phyloP scores from a whole-genome alignment of 1,284 basidiomycete species.

The Irpex sp. region DNA sequence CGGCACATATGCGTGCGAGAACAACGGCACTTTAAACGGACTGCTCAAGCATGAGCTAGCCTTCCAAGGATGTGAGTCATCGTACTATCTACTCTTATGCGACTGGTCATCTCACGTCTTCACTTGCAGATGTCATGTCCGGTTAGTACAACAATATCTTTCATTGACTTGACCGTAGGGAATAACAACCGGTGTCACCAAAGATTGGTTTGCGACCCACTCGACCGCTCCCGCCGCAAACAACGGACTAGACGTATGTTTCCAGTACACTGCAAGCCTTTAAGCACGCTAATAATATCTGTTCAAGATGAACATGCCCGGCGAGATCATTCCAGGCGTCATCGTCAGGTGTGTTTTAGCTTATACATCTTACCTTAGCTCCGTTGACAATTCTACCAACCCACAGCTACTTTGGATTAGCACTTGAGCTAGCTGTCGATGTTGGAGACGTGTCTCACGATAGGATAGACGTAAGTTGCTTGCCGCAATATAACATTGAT shows the following conservation, averaged over 20 bases:
- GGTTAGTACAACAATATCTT: conserved; percentile 8
- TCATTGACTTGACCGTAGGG: not conserved
- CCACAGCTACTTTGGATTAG: conserved; percentile 15
- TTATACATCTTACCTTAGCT: not conserved
- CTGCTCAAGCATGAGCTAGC: conserved; percentile 69
- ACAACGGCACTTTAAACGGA: conserved; percentile 63
- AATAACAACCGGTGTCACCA: conserved; percentile 12
- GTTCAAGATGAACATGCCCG: conserved; percentile 56
- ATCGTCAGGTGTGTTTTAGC: not conserved
- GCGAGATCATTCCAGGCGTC: conserved; percentile 37
- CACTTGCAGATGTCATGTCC: conserved; percentile 20
- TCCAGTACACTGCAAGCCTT: conserved; percentile 31
- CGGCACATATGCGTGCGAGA: conserved; percentile 63
- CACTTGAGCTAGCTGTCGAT: conserved; percentile 12
- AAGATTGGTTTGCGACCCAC: conserved; percentile 41
- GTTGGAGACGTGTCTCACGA: conserved; percentile 10
- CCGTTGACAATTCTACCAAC: not conserved
- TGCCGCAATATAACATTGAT: conserved; percentile 21
- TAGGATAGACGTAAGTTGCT: conserved; percentile 38
- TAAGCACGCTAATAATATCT: conserved; percentile 24
- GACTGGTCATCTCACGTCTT: not conserved
- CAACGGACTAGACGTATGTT: conserved; percentile 56
- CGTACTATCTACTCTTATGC: not conserved
- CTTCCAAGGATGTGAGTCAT: conserved; percentile 58
- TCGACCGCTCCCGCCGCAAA: conserved; percentile 39